A percentile compares a stretch with the other conserved stretches of the same genome.
Conservation (phyloP, 139 green algal genomes). For the Trebouxia sp. region DNA sequence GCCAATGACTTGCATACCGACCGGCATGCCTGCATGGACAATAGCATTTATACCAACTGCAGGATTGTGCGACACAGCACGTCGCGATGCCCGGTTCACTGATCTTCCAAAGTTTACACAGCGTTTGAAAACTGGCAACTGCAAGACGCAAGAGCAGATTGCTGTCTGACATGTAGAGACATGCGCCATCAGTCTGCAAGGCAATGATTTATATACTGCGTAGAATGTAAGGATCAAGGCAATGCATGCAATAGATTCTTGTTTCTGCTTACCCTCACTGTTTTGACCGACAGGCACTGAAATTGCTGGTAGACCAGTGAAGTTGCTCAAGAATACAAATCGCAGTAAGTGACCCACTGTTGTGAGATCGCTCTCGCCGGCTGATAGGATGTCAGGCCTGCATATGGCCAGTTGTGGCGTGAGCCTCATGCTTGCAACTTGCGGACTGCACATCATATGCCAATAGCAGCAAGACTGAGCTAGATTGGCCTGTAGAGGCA, state of each 20-base stretch:
- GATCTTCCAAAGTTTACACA: not conserved
- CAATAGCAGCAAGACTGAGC: not conserved
- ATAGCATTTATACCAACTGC: not conserved
- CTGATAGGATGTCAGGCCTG: conserved; percentile 29
- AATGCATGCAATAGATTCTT: not conserved
- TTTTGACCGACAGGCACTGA: conserved; percentile 57
- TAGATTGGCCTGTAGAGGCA: too few relatives aligned
- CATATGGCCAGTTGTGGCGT: not conserved
- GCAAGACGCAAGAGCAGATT: not conserved
- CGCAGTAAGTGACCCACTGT: conserved; percentile 59
- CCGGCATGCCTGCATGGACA: conserved; percentile 43
- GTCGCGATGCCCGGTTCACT: not conserved
- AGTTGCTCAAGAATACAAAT: conserved; percentile 63
- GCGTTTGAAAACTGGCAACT: not conserved
- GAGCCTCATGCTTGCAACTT: not conserved
- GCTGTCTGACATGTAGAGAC: too few relatives aligned
- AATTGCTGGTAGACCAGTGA: conserved; percentile 72
- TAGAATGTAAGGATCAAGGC: not conserved
- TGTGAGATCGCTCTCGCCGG: conserved; percentile 51
- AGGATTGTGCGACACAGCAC: not conserved
- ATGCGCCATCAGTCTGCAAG: not conserved
- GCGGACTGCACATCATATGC: too few relatives aligned
- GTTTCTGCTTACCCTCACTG: conserved; percentile 18
- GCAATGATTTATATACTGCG: too few relatives aligned
- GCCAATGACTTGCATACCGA: conserved; percentile 81